Percentiles rank a stretch among this genome's conserved stretches.
These are phyloP conservation scores for Rubroboletus pulcherrimus DNA, from an alignment of 768 basidiomycete species.

Conservation along the genomic window DNA sequence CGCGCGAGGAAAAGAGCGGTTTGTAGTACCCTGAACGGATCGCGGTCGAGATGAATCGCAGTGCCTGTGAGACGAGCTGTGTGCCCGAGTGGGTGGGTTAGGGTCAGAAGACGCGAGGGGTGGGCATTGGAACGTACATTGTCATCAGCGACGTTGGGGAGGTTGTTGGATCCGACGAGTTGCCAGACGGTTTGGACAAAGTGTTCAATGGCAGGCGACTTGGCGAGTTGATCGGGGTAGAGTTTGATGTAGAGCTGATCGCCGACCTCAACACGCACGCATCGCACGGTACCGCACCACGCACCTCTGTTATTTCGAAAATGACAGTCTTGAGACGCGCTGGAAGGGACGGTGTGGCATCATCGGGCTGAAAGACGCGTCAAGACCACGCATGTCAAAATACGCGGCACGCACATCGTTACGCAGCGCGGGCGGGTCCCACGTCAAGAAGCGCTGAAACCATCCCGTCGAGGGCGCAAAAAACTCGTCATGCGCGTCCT, in stretches of 20 bases:
- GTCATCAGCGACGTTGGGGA: constrained; percentile 72
- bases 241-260: constrained; percentile 73
- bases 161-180: constrained; percentile 65
- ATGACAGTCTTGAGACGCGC: constrained; percentile 86
- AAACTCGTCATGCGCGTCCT: constrained; percentile 81
- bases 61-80: constrained; percentile 84
- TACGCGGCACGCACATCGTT: constrained; percentile 51
- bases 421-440: constrained; percentile 67
- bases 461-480: constrained; percentile 67
- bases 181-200: constrained; percentile 91
- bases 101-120: not conserved
- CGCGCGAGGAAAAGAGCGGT: constrained; percentile 72
- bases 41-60: constrained; percentile 88
- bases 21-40: constrained; percentile 87
- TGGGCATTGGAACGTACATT: constrained; percentile 43
- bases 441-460: constrained; percentile 77
- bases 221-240: constrained; percentile 73
- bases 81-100: not conserved
- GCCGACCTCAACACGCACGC: not conserved
- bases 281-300: not conserved
- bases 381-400: constrained; percentile 2
- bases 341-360: constrained; percentile 78
- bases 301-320: constrained; percentile 85
- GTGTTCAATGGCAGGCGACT: constrained; percentile 57
- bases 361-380: constrained; percentile 56